These are phyloP conservation scores for Cladosporium cucumerinum DNA, from an alignment of 2,329 filamentous ascomycete genomes.

Conservation along the genomic window DNA sequence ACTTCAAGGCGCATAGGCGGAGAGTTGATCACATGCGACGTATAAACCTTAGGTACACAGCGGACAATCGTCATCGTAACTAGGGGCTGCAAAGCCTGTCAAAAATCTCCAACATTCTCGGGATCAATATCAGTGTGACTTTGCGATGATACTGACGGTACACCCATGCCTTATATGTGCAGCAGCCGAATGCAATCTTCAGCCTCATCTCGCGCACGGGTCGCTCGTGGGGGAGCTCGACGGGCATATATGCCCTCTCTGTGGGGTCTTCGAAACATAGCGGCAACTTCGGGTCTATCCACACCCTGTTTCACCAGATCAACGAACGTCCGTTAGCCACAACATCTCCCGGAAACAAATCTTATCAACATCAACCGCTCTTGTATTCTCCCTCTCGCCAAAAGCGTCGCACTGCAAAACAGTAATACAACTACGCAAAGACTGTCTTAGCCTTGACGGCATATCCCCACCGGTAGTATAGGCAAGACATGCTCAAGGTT, in stretches of 20 bases:
- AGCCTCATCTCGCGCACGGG: neutral
- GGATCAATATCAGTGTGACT: neutral
- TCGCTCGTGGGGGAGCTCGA: neutral
- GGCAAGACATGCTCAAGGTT: slow-evolving; percentile 8
- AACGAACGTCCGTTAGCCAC: neutral
- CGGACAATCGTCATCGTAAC: neutral
- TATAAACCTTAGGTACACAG: neutral
- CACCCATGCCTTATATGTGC: neutral
- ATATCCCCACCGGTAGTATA: neutral
- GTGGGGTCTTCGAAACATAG: neutral
- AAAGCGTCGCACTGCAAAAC: too few species aligned
- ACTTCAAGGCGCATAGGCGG: neutral
- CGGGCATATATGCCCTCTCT: neutral
- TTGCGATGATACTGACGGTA: neutral
- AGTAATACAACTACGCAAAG: neutral
- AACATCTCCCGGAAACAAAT: neutral
- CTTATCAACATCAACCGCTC: too few species aligned
- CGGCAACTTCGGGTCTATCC: neutral
- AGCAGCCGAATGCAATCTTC: neutral
- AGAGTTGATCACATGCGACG: neutral
- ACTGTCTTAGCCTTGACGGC: neutral
- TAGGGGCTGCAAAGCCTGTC: neutral
- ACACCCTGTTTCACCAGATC: neutral
- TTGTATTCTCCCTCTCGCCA: too few species aligned
- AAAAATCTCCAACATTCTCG: neutral